Conservation (phyloP, 257 asterid genomes). For the Thymus mandschuricus region DNA sequence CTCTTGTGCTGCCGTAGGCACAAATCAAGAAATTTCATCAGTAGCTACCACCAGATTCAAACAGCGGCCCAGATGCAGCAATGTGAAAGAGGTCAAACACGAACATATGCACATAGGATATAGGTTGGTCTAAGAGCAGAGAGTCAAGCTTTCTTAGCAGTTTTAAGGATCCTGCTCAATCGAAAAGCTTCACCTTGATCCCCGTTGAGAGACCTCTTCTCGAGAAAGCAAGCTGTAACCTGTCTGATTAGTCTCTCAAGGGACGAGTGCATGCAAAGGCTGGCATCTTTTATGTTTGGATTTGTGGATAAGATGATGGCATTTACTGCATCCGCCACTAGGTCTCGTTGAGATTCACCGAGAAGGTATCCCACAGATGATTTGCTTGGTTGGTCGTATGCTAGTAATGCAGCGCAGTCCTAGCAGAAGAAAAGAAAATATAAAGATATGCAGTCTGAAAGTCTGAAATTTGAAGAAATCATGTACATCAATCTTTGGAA, state of each 20-base stretch:
- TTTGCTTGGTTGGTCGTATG: constrained; percentile 72
- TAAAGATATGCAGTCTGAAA: not conserved
- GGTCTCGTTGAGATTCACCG: constrained; percentile 75
- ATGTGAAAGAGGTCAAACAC: not conserved
- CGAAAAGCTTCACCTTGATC: constrained; percentile 88
- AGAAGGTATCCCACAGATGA: constrained; percentile 87
- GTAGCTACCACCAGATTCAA: constrained; percentile 10
- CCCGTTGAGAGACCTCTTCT: constrained; percentile 71
- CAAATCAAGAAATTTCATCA: not conserved
- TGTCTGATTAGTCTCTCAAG: constrained; percentile 87
- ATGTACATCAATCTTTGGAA: not conserved
- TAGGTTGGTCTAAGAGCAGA: not conserved
- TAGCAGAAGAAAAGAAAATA: constrained; percentile 29
- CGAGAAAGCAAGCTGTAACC: constrained; percentile 73
- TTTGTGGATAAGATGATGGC: constrained; percentile 69
- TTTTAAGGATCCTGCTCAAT: constrained; percentile 61
- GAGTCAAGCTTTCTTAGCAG: constrained; percentile 44
- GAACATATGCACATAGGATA: constrained; percentile 23
- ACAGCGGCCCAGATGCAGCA: constrained; percentile 2
- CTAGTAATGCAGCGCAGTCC: constrained; percentile 96
- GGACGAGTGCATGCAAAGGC: constrained; percentile 61
- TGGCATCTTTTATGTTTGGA: constrained; percentile 53
- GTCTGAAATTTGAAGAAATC: not conserved
- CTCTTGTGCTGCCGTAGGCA: not conserved
- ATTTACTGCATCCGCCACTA: constrained; percentile 92